These are phyloP conservation scores for Geotrichum europaeum DNA, from an alignment of 1,139 yeast species.

Conservation along the genomic window DNA sequence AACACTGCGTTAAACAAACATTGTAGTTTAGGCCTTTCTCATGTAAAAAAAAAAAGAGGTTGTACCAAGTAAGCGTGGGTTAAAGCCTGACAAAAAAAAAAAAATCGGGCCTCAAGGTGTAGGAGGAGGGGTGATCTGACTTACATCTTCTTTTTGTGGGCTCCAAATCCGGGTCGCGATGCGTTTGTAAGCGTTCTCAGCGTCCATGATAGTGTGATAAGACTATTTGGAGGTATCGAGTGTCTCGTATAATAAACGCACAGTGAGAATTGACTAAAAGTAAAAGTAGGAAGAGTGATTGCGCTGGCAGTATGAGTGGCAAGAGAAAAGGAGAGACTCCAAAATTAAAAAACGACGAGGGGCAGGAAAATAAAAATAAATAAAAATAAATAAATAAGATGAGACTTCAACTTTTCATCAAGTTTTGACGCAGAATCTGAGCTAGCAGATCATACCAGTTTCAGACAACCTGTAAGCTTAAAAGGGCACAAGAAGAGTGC, in stretches of 20 bases:
- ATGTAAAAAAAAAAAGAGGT: background rate
- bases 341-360: background rate
- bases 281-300: background rate
- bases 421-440: no score
- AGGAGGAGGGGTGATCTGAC: background rate
- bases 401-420: background rate
- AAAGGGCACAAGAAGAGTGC: no score
- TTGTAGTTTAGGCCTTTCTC: background rate
- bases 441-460: no score
- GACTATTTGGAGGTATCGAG: background rate
- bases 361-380: background rate
- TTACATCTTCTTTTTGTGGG: slow-evolving; percentile 4
- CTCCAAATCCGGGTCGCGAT: background rate
- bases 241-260: background rate
- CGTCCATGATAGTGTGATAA: background rate
- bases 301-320: background rate
- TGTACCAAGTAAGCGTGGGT: background rate
- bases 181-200: background rate
- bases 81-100: background rate
- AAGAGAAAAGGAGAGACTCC: background rate
- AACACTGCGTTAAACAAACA: background rate
- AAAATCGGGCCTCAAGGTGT: background rate
- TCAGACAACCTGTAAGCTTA: no score
- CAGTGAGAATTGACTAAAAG: background rate
- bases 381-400: background rate